phyloP scores from a whole-genome alignment of 2,329 filamentous ascomycete species.

The Xylaria sp. region DNA sequence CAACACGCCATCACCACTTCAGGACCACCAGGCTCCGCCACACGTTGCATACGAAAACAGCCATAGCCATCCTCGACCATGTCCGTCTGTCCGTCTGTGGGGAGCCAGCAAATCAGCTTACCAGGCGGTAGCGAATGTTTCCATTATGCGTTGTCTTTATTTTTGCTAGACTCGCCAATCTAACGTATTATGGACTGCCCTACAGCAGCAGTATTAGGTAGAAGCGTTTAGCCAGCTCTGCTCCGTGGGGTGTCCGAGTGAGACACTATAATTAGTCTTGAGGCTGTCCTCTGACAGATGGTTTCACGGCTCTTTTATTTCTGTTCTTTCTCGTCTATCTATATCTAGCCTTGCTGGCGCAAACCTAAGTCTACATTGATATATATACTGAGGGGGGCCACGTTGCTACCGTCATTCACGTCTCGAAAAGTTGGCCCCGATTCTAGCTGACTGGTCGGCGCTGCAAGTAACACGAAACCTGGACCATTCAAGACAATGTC shows the following conservation, averaged over 20 bases:
- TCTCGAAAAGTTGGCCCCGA: background rate
- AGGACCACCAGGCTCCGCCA: conserved; percentile 29
- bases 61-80: conserved; percentile 20
- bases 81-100: conserved; percentile 17
- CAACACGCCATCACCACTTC: conserved; percentile 17
- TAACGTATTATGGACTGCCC: too few relatives aligned
- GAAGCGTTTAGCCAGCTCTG: too few relatives aligned
- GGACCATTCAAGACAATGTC: background rate
- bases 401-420: conserved; percentile 9
- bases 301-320: conserved; percentile 19
- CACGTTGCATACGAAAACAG: conserved; percentile 32
- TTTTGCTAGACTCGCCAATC: background rate
- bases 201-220: too few relatives aligned
- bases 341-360: conserved; percentile 7
- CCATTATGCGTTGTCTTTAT: conserved; percentile 29
- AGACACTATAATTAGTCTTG: conserved; percentile 37
- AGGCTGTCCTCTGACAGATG: conserved; percentile 22
- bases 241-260: background rate
- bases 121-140: conserved; percentile 2
- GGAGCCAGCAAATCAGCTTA: conserved; percentile 24
- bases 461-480: background rate
- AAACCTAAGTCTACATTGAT: conserved; percentile 12
- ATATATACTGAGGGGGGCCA: conserved; percentile 2
- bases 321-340: background rate
- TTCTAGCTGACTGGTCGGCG: background rate